Percentiles rank a stretch among this genome's conserved stretches.
These are phyloP conservation scores for Trichophyton rubrum DNA, from an alignment of 2,329 filamentous ascomycete species.

Conservation along the genomic window DNA sequence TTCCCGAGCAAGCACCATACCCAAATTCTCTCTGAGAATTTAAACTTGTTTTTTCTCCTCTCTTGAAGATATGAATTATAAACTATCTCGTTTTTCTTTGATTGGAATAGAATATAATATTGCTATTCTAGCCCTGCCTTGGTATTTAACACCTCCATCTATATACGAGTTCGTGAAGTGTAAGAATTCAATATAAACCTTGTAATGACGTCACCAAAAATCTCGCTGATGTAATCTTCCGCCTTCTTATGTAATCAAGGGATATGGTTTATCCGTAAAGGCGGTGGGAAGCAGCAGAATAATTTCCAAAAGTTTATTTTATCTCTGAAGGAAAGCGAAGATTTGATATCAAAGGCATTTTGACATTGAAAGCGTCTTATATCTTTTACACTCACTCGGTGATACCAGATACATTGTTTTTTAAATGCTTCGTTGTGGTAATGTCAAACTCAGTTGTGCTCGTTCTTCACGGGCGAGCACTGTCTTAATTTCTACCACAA, in stretches of 20 bases:
- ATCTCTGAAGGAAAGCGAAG: neutral
- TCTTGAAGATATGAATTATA: neutral
- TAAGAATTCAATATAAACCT: neutral
- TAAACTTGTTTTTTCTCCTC: neutral
- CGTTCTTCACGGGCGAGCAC: neutral
- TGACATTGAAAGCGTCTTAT: neutral
- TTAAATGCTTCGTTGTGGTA: slow-evolving; percentile 9
- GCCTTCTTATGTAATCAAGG: neutral
- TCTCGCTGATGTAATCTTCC: neutral
- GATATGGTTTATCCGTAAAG: neutral
- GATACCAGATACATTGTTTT: neutral
- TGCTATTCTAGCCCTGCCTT: neutral
- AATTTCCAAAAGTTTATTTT: neutral
- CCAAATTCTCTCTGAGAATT: neutral
- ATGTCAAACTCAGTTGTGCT: slow-evolving; percentile 6
- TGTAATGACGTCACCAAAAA: neutral
- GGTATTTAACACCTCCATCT: neutral
- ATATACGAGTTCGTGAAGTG: neutral
- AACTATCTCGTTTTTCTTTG: neutral
- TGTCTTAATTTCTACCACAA: neutral
- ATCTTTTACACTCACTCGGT: neutral
- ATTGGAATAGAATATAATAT: neutral
- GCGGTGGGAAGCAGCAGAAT: neutral
- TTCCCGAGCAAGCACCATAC: neutral
- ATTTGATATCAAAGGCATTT: neutral